These are phyloP conservation scores for Atkinsonella texensis DNA, from an alignment of 2,329 filamentous ascomycete genomes.

Conservation along the genomic window DNA sequence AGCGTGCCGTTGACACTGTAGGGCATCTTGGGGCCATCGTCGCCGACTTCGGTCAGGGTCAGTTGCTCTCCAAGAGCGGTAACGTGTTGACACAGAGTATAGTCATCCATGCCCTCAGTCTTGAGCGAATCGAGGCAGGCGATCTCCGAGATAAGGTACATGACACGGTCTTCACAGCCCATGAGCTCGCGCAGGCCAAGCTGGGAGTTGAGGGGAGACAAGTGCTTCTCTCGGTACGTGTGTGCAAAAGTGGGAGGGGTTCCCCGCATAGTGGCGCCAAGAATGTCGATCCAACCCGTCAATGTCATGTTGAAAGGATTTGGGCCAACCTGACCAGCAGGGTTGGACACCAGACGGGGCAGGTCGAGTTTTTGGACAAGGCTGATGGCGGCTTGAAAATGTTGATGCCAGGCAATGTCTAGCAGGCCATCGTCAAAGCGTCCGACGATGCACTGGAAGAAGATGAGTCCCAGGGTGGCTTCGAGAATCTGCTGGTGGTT, in stretches of 20 bases:
- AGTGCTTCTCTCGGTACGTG: constrained; percentile 90
- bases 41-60: constrained; percentile 60
- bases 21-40: constrained; percentile 44
- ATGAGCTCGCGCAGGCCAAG: constrained; percentile 81
- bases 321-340: constrained; percentile 38
- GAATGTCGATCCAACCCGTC: constrained; percentile 91
- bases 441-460: constrained; percentile 89
- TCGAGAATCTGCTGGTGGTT: constrained; percentile 84
- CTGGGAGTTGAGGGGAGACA: constrained; percentile 49
- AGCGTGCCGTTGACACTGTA: constrained; percentile 63
- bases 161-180: constrained; percentile 93
- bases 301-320: constrained; percentile 93
- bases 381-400: constrained; percentile 83
- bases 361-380: constrained; percentile 79
- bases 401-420: constrained; percentile 93
- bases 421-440: constrained; percentile 72
- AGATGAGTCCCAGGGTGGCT: constrained; percentile 86
- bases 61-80: constrained; percentile 80
- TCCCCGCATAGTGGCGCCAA: constrained; percentile 85
- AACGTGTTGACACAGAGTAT: constrained; percentile 80
- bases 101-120: constrained; percentile 69
- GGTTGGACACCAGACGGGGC: constrained; percentile 51
- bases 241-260: constrained; percentile 80
- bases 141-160: constrained; percentile 97
- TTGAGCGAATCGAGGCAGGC: constrained; percentile 89